A percentile compares a stretch with the other conserved stretches of the same genome.
phyloP scores from a whole-genome alignment of 129 eudicot genomes.

The Helichrysum umbraculigerum region DNA sequence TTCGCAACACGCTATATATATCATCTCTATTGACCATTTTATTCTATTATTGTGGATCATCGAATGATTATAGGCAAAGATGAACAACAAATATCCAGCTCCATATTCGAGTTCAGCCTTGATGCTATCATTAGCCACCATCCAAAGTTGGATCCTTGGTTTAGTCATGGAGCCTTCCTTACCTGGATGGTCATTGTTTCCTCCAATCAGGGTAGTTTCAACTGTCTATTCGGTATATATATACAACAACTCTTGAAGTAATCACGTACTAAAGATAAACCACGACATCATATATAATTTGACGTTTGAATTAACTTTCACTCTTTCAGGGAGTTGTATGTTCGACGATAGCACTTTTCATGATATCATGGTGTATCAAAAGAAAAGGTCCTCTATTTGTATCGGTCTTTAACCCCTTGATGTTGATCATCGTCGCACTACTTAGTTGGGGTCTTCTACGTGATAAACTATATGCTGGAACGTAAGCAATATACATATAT shows the following conservation, averaged over 20 bases:
- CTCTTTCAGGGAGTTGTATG: slow-evolving; percentile 66
- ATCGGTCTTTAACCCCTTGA: slow-evolving; percentile 78
- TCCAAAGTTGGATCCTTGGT: slow-evolving; percentile 44
- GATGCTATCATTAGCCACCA: slow-evolving; percentile 59
- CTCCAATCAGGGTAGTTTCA: slow-evolving; percentile 53
- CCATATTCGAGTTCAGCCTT: slow-evolving; percentile 80
- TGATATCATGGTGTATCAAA: slow-evolving; percentile 82
- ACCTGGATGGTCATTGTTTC: slow-evolving; percentile 65
- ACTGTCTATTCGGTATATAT: slow-evolving; percentile 65
- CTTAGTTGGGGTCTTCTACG: slow-evolving; percentile 78
- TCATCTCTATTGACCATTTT: no score
- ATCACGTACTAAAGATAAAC: neutral
- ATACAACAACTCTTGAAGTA: neutral
- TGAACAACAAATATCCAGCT: slow-evolving; percentile 50
- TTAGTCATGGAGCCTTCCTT: slow-evolving; percentile 39
- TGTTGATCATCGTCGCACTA: slow-evolving; percentile 64
- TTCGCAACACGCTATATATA: no score
- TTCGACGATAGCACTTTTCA: slow-evolving; percentile 49
- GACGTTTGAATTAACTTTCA: neutral
- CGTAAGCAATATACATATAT: slow-evolving; percentile 44
- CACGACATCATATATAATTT: neutral
- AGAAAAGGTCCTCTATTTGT: slow-evolving; percentile 86
- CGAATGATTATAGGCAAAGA: slow-evolving; percentile 45
- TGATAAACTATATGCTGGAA: slow-evolving; percentile 73
- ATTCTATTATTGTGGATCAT: neutral